phyloP scores from a whole-genome alignment of 1,139 yeast species.

The Insectozyma bohioensis region DNA sequence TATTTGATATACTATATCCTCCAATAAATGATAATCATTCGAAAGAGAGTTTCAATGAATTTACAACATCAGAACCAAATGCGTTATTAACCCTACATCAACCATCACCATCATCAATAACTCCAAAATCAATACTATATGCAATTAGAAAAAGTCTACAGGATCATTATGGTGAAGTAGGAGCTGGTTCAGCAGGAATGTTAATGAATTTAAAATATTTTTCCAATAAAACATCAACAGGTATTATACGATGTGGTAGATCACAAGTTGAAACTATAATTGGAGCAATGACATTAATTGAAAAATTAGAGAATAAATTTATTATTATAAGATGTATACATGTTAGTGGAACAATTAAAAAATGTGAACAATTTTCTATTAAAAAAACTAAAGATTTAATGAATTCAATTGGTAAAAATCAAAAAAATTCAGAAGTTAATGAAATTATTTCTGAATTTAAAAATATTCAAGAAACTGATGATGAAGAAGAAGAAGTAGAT shows the following conservation, averaged over 20 bases:
- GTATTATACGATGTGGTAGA: slow-evolving; percentile 76
- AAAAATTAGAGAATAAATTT: slow-evolving; percentile 47
- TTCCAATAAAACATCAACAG: slow-evolving; percentile 78
- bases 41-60: slow-evolving; percentile 20
- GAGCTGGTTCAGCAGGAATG: slow-evolving; percentile 64
- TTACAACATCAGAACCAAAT: slow-evolving; percentile 28
- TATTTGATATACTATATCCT: slow-evolving; percentile 78
- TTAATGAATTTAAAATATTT: slow-evolving; percentile 74
- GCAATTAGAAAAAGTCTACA: slow-evolving; percentile 55
- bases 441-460: slow-evolving; percentile 3
- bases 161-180: slow-evolving; percentile 74
- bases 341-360: slow-evolving; percentile 86
- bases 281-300: slow-evolving; percentile 70
- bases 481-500: neutral
- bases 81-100: slow-evolving; percentile 49
- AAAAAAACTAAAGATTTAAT: slow-evolving; percentile 41
- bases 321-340: slow-evolving; percentile 64
- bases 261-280: slow-evolving; percentile 62
- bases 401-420: slow-evolving; percentile 15
- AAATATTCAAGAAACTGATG: slow-evolving; percentile 1
- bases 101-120: slow-evolving; percentile 46
- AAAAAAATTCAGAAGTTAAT: slow-evolving; percentile 2
- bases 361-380: slow-evolving; percentile 70
- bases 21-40: slow-evolving; percentile 21
- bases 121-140: slow-evolving; percentile 47